A percentile compares a stretch with the other conserved stretches of the same genome.
These are phyloP conservation scores for Brassica incana DNA, from an alignment of 345 rosid species.

Conservation along the genomic window DNA sequence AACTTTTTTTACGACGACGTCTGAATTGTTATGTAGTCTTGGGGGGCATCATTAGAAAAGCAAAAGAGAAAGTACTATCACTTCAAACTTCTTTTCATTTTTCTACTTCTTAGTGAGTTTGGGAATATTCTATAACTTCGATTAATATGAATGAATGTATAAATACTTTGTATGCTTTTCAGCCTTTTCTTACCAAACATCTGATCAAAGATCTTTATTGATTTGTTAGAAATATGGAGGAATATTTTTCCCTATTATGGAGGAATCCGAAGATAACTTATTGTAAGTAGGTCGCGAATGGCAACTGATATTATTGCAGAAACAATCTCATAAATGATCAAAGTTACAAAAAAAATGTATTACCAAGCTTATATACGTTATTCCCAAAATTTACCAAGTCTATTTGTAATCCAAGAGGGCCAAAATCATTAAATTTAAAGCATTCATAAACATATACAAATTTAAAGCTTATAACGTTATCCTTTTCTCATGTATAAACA, in stretches of 20 bases:
- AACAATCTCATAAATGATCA: conserved; percentile 10
- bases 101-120: background rate
- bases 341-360: background rate
- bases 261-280: conserved; percentile 30
- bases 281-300: conserved; percentile 19
- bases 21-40: background rate
- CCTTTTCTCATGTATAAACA: too few relatives aligned
- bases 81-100: background rate
- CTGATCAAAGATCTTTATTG: background rate
- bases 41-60: conserved; percentile 1
- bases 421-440: background rate
- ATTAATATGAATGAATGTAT: background rate
- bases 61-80: conserved; percentile 23
- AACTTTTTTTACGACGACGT: background rate
- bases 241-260: conserved; percentile 6
- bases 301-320: conserved; percentile 4
- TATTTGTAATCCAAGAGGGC: background rate
- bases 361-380: background rate
- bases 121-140: conserved; percentile 17
- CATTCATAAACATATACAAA: too few relatives aligned
- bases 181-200: conserved; percentile 14
- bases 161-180: background rate
- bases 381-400: conserved; percentile 10
- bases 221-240: conserved; percentile 7
- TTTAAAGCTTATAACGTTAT: too few relatives aligned